Percentiles rank a stretch among this genome's conserved stretches.
These are phyloP conservation scores for Dendrobium huoshanense DNA, from an alignment of 106 monocot species.

Conservation along the genomic window DNA sequence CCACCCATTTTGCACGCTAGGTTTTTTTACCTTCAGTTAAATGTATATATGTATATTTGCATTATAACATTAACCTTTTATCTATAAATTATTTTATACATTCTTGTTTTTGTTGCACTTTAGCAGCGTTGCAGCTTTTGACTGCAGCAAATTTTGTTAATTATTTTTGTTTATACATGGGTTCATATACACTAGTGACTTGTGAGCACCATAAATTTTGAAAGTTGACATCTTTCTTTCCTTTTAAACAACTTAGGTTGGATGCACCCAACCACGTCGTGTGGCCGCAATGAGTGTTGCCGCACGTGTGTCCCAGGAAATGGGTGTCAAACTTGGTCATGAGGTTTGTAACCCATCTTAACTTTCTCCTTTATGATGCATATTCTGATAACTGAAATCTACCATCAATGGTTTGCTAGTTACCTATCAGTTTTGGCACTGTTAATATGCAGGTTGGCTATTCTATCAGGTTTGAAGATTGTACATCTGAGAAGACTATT, in stretches of 20 bases:
- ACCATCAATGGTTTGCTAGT: background rate
- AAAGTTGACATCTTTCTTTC: background rate
- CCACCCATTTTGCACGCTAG: no score
- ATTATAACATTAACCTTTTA: background rate
- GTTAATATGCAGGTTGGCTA: slow-evolving; percentile 71
- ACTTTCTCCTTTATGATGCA: background rate
- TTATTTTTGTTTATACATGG: background rate
- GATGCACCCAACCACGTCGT: slow-evolving; percentile 87
- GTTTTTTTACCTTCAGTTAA: background rate
- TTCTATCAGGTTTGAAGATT: slow-evolving; percentile 97
- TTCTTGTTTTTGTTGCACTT: background rate
- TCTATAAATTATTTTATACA: background rate
- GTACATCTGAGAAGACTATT: slow-evolving; percentile 89
- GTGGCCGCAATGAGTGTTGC: slow-evolving; percentile 95
- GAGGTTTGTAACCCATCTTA: slow-evolving; percentile 40
- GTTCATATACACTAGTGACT: background rate
- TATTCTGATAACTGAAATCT: background rate
- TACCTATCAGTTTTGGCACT: background rate
- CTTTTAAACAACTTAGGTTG: slow-evolving; percentile 36
- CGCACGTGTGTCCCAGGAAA: slow-evolving; percentile 86
- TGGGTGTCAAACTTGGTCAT: slow-evolving; percentile 92
- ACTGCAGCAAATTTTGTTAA: background rate
- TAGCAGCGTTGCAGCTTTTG: background rate
- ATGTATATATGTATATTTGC: background rate
- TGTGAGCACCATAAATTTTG: background rate